Percentiles rank a stretch among this genome's conserved stretches.
phyloP scores from a whole-genome alignment of 1,139 yeast genomes.

The Candida anutae region DNA sequence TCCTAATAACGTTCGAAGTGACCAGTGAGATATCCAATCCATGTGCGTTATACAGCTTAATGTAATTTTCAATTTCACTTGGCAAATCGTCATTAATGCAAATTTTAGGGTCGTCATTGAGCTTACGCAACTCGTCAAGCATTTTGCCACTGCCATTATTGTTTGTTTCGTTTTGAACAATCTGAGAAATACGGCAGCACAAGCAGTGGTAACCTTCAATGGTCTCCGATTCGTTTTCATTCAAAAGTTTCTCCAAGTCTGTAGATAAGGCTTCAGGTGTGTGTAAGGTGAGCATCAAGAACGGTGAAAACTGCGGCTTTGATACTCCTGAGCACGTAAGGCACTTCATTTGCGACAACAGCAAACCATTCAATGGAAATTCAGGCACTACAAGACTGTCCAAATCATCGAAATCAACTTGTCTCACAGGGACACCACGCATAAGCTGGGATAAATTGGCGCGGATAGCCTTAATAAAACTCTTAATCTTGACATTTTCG shows the following conservation, averaged over 20 bases:
- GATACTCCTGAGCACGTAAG: constrained; percentile 58
- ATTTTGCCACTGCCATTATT: constrained; percentile 1
- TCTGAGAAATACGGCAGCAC: constrained; percentile 51
- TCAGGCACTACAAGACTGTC: constrained; percentile 37
- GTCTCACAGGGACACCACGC: constrained; percentile 6
- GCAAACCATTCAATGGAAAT: constrained; percentile 68
- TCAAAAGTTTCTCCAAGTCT: constrained; percentile 46
- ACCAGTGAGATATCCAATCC: constrained; percentile 39
- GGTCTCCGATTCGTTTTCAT: constrained; percentile 55
- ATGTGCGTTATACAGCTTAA: constrained; percentile 36
- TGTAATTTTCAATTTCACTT: constrained; percentile 33
- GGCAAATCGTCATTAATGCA: constrained; percentile 58
- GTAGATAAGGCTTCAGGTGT: constrained; percentile 56
- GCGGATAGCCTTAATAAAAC: constrained; percentile 15
- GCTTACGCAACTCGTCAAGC: constrained; percentile 11
- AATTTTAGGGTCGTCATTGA: constrained; percentile 27
- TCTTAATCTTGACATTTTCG: constrained; percentile 46
- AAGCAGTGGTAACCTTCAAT: constrained; percentile 79
- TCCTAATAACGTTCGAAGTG: constrained; percentile 60
- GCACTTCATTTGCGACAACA: constrained; percentile 63
- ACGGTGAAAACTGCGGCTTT: constrained; percentile 51
- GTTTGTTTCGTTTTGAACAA: constrained; percentile 26
- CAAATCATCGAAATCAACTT: constrained; percentile 14
- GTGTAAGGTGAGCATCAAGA: constrained; percentile 64
- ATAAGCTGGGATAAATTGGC: constrained; percentile 6